Evolutionary conservation across 805 yeast genomes (phyloP).

Genomic region (Komagataella pastoris): DNA sequence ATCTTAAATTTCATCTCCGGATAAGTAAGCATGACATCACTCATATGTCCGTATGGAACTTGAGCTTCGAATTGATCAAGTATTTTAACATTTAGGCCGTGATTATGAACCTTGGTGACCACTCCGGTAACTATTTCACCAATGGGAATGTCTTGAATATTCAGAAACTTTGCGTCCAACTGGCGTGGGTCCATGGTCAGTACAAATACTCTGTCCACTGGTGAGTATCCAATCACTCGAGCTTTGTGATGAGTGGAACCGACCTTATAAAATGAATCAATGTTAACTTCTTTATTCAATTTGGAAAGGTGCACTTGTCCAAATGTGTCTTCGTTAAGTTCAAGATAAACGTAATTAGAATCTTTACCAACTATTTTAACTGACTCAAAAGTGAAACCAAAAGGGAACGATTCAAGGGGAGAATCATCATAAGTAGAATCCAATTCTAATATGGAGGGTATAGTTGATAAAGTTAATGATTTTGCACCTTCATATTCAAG

Average conservation of each 20-base stretch:
- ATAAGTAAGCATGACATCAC: slow-evolving; percentile 71
- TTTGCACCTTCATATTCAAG: slow-evolving; percentile 34
- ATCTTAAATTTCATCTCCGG: slow-evolving; percentile 89
- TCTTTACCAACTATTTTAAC: slow-evolving; percentile 53
- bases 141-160: slow-evolving; percentile 57
- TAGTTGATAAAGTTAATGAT: slow-evolving; percentile 48
- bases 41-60: slow-evolving; percentile 65
- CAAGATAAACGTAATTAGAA: slow-evolving; percentile 38
- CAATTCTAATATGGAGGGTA: slow-evolving; percentile 37
- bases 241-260: slow-evolving; percentile 62
- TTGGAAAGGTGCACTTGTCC: slow-evolving; percentile 80
- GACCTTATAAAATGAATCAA: slow-evolving; percentile 34
- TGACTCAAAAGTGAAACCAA: slow-evolving; percentile 56
- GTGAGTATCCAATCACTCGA: slow-evolving; percentile 61
- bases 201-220: slow-evolving; percentile 50
- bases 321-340: slow-evolving; percentile 34
- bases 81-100: slow-evolving; percentile 57
- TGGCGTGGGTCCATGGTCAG: slow-evolving; percentile 58
- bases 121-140: slow-evolving; percentile 56
- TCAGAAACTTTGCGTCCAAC: slow-evolving; percentile 51
- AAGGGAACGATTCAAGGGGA: slow-evolving; percentile 54
- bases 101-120: slow-evolving; percentile 44
- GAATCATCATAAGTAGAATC: slow-evolving; percentile 8
- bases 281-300: slow-evolving; percentile 31
- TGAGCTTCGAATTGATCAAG: slow-evolving; percentile 59